These are phyloP conservation scores for Seiridium cupressi DNA, from an alignment of 2,329 filamentous ascomycete genomes.

Conservation along the genomic window DNA sequence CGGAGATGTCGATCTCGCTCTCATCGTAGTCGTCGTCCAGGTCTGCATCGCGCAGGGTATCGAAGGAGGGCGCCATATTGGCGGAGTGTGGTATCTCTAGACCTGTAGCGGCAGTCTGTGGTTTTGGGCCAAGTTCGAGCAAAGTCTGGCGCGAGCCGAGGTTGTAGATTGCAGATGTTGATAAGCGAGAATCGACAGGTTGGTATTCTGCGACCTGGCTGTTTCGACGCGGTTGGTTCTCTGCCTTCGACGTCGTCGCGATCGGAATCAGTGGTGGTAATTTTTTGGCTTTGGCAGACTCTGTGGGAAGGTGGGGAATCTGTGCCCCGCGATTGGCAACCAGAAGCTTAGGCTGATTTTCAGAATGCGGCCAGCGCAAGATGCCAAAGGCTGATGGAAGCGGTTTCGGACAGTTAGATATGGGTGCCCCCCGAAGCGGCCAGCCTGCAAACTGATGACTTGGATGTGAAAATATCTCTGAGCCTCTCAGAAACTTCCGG, in stretches of 20 bases:
- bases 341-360: constrained; percentile 1
- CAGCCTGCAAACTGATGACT: not conserved
- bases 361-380: not conserved
- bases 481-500: no score
- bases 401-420: not conserved
- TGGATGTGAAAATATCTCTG: no score
- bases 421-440: not conserved
- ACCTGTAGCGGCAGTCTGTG: not conserved
- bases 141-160: not conserved
- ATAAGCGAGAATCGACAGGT: not conserved
- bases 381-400: not conserved
- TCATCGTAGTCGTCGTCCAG: constrained; percentile 86
- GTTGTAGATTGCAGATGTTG: not conserved
- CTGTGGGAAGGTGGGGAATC: constrained; percentile 9
- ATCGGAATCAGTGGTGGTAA: constrained; percentile 2
- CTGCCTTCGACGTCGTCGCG: not conserved
- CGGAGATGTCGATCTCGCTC: constrained; percentile 92
- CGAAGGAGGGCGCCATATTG: constrained; percentile 92
- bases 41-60: constrained; percentile 88
- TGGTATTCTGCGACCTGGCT: not conserved
- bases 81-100: constrained; percentile 14
- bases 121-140: not conserved
- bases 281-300: constrained; percentile 2
- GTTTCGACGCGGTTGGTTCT: not conserved
- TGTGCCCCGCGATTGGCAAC: constrained; percentile 8